Evolutionary conservation across 805 yeast genomes (phyloP), one percentile per base, ranked within the genome.

Genomic region (Brettanomyces sp.): DNA sequence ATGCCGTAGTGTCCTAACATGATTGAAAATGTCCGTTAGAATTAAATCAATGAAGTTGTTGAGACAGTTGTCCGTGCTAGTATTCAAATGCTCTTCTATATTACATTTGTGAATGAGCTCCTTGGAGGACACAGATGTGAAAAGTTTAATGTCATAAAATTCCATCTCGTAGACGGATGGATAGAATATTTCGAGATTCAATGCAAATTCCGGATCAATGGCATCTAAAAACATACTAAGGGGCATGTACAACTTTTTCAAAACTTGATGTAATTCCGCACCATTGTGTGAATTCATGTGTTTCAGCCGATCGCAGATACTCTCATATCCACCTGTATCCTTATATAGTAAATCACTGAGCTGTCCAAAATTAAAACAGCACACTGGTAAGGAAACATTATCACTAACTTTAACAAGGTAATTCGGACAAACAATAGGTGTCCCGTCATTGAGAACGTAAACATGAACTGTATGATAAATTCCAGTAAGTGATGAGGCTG

Each of bases 401-500:
- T 69, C 36, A 5, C 51, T 54, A 42, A 60, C 46, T 1, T 77
- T 69, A 43, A 85, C 64, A 32, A 76, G 67, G 76, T 84, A 76
- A 32, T 68, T 65, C 1, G 95, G 95, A 50, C 89, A 80, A 2
- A 85, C 85, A 23, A 91, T 76, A 0, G 96, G 91, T 0, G 91
- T 85, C 9, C 91, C 87, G 66, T 93, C 98, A 48, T 77, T 74
- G 22, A 91, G 72, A 28, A 84, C 60, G 48, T 87, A 84, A 2
- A 91, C 80, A 48, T 76, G 77, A 18, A 86, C 65, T 41, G 84
- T 74, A 38, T 80, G 69, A 59, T 88, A 93, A 45, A 77, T 81
- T 12, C 98, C 98, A 23, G 81, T 76, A 45, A 93, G 68, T 1
- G 97, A 89, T 0, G 96, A 88, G 0, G 96, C 89, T 0, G 97